Base-by-base conservation (phyloP, 257 asterid species). In the Datura wrightii region DNA sequence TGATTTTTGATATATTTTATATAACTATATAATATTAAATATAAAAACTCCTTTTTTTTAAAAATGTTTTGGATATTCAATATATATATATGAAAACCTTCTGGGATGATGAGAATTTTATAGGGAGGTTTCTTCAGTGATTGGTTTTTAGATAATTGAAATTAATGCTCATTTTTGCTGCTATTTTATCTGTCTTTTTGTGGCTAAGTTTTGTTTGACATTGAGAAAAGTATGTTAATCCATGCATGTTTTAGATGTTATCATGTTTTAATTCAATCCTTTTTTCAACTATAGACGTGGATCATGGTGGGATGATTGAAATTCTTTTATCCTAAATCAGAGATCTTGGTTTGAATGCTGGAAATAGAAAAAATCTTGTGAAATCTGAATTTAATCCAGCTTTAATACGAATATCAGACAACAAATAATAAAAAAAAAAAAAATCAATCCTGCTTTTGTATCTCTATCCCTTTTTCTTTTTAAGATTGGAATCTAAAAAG, bases 81-180 rank as follows among this genome's bases (percentile, higher is more conserved):
- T 82, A 53, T 63, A 1, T 19, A 9, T 41, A 11, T 37, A 24
- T 24, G 31, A 24, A 14, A 82, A 14, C 39, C 54, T 14, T 82
- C 6, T 24, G n/a, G 46, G 65, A 2, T 31, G n/a, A 65, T 82
- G 55, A 39, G 31, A 74, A 74, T 10, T 24, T 65, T 62, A 81
- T 81, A 82, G 14, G 44, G 36, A 55, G 37, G 41, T 24, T 62
- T 39, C 31, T 81, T 37, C 55, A 71, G 37, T 60, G 67, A 81
- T 8, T 60, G 53, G 79, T 69, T 71, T 42, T 42, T 5, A n/a
- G 58, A 62, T 82, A n/a, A 65, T 46, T 82, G 60, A 54, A 31
- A 24, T 24, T 24, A 24, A 31, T 16, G 24, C 79, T 13, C 58
- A 56, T 31, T 82, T 24, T 63, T 82, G 79, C 66, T 65, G 66